Conservation (phyloP, 2,329 filamentous ascomycete genomes). For the Neonectria neomacrospora region DNA sequence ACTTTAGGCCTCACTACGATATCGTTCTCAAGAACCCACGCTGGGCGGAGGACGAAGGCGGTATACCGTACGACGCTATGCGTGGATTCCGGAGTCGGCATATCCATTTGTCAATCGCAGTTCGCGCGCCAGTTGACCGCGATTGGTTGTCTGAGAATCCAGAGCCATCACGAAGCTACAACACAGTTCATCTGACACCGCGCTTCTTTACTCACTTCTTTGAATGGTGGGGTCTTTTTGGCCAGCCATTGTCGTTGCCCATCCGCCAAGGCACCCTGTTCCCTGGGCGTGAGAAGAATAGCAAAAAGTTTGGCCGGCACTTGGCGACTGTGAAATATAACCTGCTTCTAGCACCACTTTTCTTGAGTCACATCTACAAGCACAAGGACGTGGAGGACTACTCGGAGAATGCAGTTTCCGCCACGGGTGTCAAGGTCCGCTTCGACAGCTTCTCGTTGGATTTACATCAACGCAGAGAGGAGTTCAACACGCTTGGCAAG, state of each 20-base stretch:
- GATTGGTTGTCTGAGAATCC: slow-evolving; percentile 84
- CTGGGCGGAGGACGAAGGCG: slow-evolving; percentile 70
- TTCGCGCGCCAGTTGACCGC: slow-evolving; percentile 86
- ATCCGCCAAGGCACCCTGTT: slow-evolving; percentile 92
- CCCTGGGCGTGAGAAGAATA: slow-evolving; percentile 93
- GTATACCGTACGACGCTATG: slow-evolving; percentile 85
- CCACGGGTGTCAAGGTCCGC: slow-evolving; percentile 95
- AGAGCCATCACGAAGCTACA: slow-evolving; percentile 89
- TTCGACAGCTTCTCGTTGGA: slow-evolving; percentile 98
- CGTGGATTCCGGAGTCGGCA: slow-evolving; percentile 95
- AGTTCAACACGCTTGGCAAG: slow-evolving; percentile 85
- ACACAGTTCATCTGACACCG: slow-evolving; percentile 92
- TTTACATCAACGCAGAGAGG: slow-evolving; percentile 91
- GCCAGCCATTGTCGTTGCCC: slow-evolving; percentile 91
- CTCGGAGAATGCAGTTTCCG: slow-evolving; percentile 79
- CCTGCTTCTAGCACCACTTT: slow-evolving; percentile 88
- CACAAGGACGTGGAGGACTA: slow-evolving; percentile 95
- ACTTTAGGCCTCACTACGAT: slow-evolving; percentile 93
- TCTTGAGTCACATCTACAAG: slow-evolving; percentile 97
- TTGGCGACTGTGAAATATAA: slow-evolving; percentile 99
- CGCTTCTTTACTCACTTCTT: slow-evolving; percentile 99
- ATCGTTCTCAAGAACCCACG: slow-evolving; percentile 86
- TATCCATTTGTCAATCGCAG: slow-evolving; percentile 93
- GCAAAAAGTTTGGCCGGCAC: slow-evolving; percentile 98
- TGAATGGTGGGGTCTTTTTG: slow-evolving; percentile 97